Evolutionary conservation across 169 alveolate species (phyloP).

Genomic region (Theileria parva): DNA sequence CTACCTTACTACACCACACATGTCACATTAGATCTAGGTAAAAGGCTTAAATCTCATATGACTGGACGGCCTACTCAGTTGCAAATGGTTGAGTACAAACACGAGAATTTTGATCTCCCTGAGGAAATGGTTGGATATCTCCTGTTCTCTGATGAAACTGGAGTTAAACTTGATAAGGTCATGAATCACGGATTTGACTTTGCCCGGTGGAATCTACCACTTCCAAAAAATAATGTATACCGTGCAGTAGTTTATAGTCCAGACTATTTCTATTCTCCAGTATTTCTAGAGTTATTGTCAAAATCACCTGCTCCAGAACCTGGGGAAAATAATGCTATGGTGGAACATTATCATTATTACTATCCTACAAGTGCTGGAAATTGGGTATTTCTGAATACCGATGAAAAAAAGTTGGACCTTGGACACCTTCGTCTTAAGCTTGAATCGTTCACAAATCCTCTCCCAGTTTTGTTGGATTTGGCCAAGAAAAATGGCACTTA

Average conservation of each 20-base stretch:
- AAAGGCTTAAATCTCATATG: background rate
- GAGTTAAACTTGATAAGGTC: background rate
- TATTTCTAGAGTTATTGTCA: background rate
- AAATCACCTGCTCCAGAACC: too few relatives aligned
- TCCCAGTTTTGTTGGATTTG: constrained; percentile 4
- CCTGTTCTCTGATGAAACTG: background rate
- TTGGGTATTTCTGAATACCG: background rate
- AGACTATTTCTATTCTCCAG: constrained; percentile 4
- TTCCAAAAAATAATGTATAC: background rate
- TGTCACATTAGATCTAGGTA: background rate
- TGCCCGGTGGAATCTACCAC: background rate
- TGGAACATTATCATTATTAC: background rate
- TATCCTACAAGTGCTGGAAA: constrained; percentile 1
- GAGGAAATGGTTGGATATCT: background rate
- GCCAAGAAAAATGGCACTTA: constrained; percentile 10
- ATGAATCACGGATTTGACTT: constrained; percentile 1
- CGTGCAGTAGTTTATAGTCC: background rate
- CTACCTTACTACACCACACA: background rate
- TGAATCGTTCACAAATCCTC: background rate
- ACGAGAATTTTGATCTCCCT: background rate
- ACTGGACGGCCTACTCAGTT: background rate
- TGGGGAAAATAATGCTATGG: background rate
- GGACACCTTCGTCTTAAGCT: constrained; percentile 1
- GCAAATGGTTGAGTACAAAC: background rate
- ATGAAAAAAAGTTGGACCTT: background rate